phyloP scores from a whole-genome alignment of 1,284 basidiomycete genomes.

The Agaricales sp. region DNA sequence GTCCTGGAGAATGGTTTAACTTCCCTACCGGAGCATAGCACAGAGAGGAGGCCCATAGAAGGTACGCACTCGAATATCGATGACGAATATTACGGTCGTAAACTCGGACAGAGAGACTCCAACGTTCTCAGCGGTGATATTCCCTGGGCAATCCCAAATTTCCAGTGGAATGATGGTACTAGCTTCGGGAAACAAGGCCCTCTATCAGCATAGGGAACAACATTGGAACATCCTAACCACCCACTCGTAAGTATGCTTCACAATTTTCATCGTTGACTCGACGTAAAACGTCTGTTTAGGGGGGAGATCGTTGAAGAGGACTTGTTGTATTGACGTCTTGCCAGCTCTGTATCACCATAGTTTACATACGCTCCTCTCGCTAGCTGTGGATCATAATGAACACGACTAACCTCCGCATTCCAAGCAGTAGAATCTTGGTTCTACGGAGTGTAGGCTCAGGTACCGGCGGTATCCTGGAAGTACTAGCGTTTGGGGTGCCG shows the following conservation, averaged over 20 bases:
- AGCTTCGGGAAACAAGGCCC: background rate
- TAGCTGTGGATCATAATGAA: constrained; percentile 6
- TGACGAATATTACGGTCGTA: constrained; percentile 85
- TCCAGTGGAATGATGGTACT: constrained; percentile 90
- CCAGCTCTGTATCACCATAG: constrained; percentile 80
- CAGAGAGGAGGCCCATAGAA: background rate
- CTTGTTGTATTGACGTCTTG: constrained; percentile 88
- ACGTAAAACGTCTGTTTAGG: constrained; percentile 90
- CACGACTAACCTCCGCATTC: constrained; percentile 58
- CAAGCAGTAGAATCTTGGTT: constrained; percentile 72
- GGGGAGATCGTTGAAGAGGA: constrained; percentile 79
- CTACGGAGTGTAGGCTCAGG: constrained; percentile 15
- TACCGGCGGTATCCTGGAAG: too few species aligned
- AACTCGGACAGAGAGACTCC: constrained; percentile 67
- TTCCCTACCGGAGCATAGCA: background rate
- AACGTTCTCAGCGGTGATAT: constrained; percentile 66
- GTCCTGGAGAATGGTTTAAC: constrained; percentile 29
- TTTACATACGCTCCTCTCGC: constrained; percentile 9
- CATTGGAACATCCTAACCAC: constrained; percentile 21
- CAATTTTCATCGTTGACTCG: constrained; percentile 75
- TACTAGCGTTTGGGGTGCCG: too few species aligned
- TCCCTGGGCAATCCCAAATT: constrained; percentile 93
- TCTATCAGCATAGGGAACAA: constrained; percentile 1
- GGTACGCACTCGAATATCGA: constrained; percentile 79
- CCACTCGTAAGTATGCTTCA: constrained; percentile 75